Base-by-base conservation (phyloP, 345 rosid genomes). In the Citrus unshiu region DNA sequence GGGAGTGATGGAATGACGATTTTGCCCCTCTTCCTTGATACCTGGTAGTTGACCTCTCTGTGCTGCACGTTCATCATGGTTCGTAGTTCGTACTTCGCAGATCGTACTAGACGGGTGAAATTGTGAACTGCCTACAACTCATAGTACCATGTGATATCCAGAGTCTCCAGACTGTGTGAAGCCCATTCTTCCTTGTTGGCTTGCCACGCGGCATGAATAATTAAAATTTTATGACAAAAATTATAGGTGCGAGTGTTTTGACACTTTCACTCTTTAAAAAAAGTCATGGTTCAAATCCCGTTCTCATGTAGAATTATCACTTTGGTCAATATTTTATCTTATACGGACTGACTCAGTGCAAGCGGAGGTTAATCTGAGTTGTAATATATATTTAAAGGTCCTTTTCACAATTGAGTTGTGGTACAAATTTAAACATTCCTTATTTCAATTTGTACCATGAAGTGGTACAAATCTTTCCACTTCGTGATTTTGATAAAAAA, bases 311-410 rank as follows among this genome's bases (percentile, higher is more conserved):
- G 0, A 30, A 3, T 30, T 4, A 3, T 0, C 0, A 30, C 2
- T 30, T 30, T 30, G 0, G 4, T 0, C 32, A 30, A 0, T 30
- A 30, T 2, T 30, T 30, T 30, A 30, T 30, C 0, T 0, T 30
- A 2, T 30, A 30, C 3, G 0, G 0, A 0, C 32, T 0, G 0
- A 2, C 0, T 4, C 2, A 30, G 0, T 32, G 0, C 4, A 0
- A 32, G 4, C 0, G 0, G 0, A 0, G 0, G 4, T 32, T 32
- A 32, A 32, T 32, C 0, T 32, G 0, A 32, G 4, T 32, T 32
- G 0, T 32, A 32, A 0, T 32, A 32, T 0, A 0, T 32, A 32
- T 32, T 32, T 32, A 32, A 32, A 32, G 4, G 3, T 3, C 0
- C 0, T 0, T 30, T 4, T 0, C 32, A 30, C 4, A 30, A 30